phyloP scores from a whole-genome alignment of 441 rosid species.

The Geranium incanum region DNA sequence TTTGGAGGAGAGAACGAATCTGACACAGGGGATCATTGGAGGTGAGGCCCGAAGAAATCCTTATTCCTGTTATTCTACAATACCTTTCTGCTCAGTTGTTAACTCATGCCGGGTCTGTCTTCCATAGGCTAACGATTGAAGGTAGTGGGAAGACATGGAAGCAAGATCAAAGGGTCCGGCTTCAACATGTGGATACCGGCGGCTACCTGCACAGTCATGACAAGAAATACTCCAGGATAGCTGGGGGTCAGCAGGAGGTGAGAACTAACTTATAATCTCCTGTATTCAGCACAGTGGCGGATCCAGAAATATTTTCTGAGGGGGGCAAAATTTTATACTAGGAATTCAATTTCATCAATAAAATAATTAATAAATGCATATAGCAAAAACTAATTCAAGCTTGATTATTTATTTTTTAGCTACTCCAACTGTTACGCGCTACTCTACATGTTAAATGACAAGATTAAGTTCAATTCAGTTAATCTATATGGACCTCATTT shows the following conservation, averaged over 20 bases:
- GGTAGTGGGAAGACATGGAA: constrained; percentile 90
- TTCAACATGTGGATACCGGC: constrained; percentile 86
- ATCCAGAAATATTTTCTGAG: no score
- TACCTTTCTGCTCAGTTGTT: constrained; percentile 15
- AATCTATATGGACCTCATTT: not conserved
- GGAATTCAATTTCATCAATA: no score
- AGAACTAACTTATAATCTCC: constrained; percentile 10
- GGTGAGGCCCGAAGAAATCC: constrained; percentile 23
- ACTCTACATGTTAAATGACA: constrained; percentile 9
- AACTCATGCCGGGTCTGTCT: constrained; percentile 13
- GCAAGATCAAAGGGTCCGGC: constrained; percentile 81
- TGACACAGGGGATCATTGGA: constrained; percentile 95
- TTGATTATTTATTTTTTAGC: no score
- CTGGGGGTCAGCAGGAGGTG: constrained; percentile 99
- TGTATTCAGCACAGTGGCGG: not conserved
- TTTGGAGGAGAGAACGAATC: constrained; percentile 85
- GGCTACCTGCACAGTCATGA: constrained; percentile 94
- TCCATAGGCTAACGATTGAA: constrained; percentile 65
- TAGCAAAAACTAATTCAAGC: no score
- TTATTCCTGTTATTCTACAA: not conserved
- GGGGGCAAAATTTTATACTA: no score
- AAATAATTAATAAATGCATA: no score
- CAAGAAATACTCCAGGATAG: constrained; percentile 86
- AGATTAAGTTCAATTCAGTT: not conserved
- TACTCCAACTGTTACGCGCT: no score